Evolutionary conservation across 2,329 filamentous ascomycete species (phyloP), one percentile per base, ranked within the genome.

Genomic region (Chalaropsis thielavioides): DNA sequence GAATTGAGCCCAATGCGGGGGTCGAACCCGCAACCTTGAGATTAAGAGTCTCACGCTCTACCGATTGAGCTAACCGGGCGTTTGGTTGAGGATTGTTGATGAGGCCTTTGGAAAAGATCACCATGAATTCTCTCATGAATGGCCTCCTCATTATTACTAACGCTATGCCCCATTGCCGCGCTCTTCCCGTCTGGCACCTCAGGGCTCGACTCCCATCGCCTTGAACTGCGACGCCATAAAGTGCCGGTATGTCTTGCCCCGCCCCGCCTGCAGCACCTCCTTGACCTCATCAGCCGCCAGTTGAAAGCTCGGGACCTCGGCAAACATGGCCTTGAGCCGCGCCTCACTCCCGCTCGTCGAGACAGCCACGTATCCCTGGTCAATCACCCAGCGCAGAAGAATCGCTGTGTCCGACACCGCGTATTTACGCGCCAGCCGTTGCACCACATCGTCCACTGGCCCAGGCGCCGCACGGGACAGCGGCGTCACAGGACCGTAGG

Each of bases 21-120:
- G 72, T 74, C 73, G 73, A 75, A 75, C 74, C 73, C 73, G 72
- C 73, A 75, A 72, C 74, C 73, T 75, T 75, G 72, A 74, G 74
- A 75, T 75, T 81, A 81, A 82, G 83, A 86, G 83, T 85, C 83
- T 84, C 80, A 85, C 83, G 83, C 83, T 86, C 83, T 86, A 85
- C 81, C 81, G 81, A 84, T 83, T 84, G 81, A 84, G 81, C 81
- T 84, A 84, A 78, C 80, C 79, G 76, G 79, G 79, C 79, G 61
- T n/a, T n/a, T n/a, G n/a, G n/a, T n/a, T n/a, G n/a, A n/a, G n/a
- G n/a, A n/a, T n/a, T n/a, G n/a, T n/a, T n/a, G n/a, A n/a, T n/a
- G n/a, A n/a, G n/a, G n/a, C n/a, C n/a, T n/a, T n/a, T n/a, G n/a
- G n/a, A n/a, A n/a, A n/a, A n/a, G n/a, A n/a, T n/a, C n/a, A n/a